A percentile compares a stretch with the other conserved stretches of the same genome.
Conservation (phyloP, 148 eudicot species). For the Amaranthus cruentus region DNA sequence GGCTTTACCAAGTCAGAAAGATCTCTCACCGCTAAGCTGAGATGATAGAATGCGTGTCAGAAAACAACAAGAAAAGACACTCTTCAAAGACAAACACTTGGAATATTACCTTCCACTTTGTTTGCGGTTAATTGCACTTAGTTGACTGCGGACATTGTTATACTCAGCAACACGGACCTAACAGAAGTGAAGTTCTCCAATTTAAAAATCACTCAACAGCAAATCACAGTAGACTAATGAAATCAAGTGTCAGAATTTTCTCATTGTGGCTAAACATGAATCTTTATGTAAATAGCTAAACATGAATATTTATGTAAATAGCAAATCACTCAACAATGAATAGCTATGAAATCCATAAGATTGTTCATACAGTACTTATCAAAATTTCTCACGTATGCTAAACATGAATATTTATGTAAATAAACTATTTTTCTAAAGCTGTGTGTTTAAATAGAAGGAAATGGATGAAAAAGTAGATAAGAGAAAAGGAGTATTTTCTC, state of each 20-base stretch:
- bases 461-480: no score
- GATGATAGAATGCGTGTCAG: conserved; percentile 28
- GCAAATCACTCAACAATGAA: not conserved
- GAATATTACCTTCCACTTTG: conserved; percentile 82
- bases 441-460: no score
- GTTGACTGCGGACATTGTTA: conserved; percentile 93
- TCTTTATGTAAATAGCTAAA: not conserved
- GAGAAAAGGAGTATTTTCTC: no score
- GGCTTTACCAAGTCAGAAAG: conserved; percentile 90
- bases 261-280: no score
- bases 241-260: not conserved
- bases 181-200: conserved; percentile 7
- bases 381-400: no score
- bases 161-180: conserved; percentile 97
- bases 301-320: not conserved
- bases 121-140: conserved; percentile 93
- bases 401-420: no score
- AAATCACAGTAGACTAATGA: not conserved
- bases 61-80: conserved; percentile 6
- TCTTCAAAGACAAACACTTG: not conserved
- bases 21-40: conserved; percentile 96
- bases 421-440: no score
- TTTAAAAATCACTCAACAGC: not conserved
- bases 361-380: not conserved
- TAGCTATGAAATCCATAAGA: not conserved